Conservation (phyloP, 331 rosid species). For the Quercus phellos region DNA sequence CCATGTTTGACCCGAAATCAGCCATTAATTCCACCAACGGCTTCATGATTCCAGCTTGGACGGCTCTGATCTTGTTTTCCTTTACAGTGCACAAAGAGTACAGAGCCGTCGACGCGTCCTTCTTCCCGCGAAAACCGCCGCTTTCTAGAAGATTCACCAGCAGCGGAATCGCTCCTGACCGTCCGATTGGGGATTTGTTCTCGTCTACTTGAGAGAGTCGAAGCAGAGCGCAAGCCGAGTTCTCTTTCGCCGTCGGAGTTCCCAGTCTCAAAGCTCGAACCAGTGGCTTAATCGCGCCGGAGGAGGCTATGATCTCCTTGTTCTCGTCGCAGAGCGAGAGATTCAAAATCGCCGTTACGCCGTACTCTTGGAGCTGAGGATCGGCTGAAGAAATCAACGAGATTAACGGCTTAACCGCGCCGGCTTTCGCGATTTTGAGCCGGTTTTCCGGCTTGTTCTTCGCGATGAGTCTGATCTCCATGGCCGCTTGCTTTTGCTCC, state of each 20-base stretch:
- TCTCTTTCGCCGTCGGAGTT: constrained; percentile 75
- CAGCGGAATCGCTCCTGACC: constrained; percentile 80
- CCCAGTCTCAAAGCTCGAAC: constrained; percentile 61
- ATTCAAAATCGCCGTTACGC: constrained; percentile 84
- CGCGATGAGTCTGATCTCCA: constrained; percentile 89
- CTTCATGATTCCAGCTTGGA: constrained; percentile 82
- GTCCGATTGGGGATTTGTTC: constrained; percentile 69
- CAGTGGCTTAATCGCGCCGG: constrained; percentile 78
- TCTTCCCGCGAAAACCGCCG: constrained; percentile 76
- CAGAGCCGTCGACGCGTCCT: constrained; percentile 93
- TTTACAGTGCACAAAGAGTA: constrained; percentile 68
- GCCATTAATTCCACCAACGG: constrained; percentile 90
- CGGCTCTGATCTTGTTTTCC: constrained; percentile 82
- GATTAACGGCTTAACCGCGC: constrained; percentile 71
- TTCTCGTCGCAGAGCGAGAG: constrained; percentile 92
- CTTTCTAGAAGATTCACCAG: constrained; percentile 64
- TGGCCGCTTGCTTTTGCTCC: constrained; percentile 86
- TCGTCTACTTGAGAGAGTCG: constrained; percentile 78
- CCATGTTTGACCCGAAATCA: constrained; percentile 88
- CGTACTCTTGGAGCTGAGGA: constrained; percentile 81
- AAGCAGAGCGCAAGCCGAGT: constrained; percentile 85
- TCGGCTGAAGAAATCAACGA: constrained; percentile 61
- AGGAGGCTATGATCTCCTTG: constrained; percentile 57
- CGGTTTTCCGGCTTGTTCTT: constrained; percentile 84
- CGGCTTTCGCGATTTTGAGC: constrained; percentile 61